phyloP scores from a whole-genome alignment of 495 filamentous ascomycete species.

The Delitschia confertaspora region DNA sequence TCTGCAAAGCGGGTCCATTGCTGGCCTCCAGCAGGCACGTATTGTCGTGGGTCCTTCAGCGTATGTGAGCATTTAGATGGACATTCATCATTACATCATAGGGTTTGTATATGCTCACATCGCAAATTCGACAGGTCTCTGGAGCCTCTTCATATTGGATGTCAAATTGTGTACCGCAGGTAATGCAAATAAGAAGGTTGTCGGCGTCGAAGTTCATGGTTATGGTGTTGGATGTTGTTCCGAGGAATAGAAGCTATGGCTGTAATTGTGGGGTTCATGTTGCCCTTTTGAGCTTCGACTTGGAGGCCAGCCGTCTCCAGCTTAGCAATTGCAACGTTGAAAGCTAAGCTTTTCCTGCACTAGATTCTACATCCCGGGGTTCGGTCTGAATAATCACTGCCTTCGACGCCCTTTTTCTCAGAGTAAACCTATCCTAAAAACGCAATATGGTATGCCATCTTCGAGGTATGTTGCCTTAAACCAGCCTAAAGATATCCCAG shows the following conservation, averaged over 20 bases:
- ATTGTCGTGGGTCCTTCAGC: constrained; percentile 55
- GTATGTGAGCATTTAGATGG: neutral
- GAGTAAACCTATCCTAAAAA: too few relatives aligned
- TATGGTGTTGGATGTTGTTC: constrained; percentile 3
- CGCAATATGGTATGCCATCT: too few relatives aligned
- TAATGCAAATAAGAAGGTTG: constrained; percentile 52
- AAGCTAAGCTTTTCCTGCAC: too few relatives aligned
- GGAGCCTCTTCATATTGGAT: constrained; percentile 37
- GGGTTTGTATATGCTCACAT: constrained; percentile 40
- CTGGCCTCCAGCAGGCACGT: constrained; percentile 39
- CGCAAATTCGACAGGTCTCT: constrained; percentile 61
- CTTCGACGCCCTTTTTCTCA: too few relatives aligned
- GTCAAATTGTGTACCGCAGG: constrained; percentile 65
- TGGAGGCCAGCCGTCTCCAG: constrained; percentile 7
- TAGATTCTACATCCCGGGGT: too few relatives aligned
- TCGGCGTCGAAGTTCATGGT: constrained; percentile 21
- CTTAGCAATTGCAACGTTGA: constrained; percentile 11
- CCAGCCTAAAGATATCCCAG: too few relatives aligned
- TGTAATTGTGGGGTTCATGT: neutral
- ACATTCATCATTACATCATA: neutral
- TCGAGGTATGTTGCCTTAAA: too few relatives aligned
- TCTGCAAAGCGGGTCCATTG: constrained; percentile 47
- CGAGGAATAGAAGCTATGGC: neutral
- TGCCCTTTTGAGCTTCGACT: constrained; percentile 1
- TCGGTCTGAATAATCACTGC: too few relatives aligned